These are phyloP conservation scores for Mucor plumbeus DNA, from an alignment of 371 early-diverging fungal genomes.

Conservation along the genomic window DNA sequence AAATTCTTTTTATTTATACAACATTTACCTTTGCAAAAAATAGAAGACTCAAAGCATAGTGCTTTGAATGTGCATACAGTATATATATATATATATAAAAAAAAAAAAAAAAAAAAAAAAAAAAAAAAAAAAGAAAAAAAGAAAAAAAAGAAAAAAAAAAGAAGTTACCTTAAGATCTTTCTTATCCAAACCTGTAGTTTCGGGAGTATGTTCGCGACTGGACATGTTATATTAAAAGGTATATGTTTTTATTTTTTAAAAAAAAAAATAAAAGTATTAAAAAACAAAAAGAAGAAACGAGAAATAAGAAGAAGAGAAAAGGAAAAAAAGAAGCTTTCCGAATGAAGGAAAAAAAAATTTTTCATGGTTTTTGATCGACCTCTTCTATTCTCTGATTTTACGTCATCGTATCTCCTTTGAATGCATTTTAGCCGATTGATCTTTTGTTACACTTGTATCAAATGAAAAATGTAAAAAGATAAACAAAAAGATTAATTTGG, in stretches of 20 bases:
- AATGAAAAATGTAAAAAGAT: no score
- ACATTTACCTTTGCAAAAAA: no score
- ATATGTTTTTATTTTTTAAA: slow-evolving; percentile 1
- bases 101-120: no score
- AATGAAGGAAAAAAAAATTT: neutral
- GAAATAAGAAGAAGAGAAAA: slow-evolving; percentile 11
- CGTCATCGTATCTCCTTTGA: slow-evolving; percentile 11
- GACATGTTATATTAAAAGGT: slow-evolving; percentile 17
- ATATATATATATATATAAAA: no score
- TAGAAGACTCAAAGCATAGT: no score
- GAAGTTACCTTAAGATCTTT: slow-evolving; percentile 6
- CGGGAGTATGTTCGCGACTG: slow-evolving; percentile 30
- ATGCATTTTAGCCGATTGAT: slow-evolving; percentile 1
- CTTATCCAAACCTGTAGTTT: slow-evolving; percentile 7
- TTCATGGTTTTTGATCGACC: slow-evolving; percentile 8
- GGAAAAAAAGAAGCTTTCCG: neutral
- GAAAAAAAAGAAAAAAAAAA: neutral
- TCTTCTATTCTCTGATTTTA: neutral
- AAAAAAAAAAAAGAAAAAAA: neutral
- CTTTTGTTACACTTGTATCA: neutral
- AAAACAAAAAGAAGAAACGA: slow-evolving; percentile 2
- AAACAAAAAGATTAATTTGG: no score
- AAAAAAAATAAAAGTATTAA: slow-evolving; percentile 10
- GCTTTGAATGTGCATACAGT: no score
- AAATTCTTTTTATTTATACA: no score